Evolutionary conservation across 2,329 filamentous ascomycete genomes (phyloP), one percentile per base, ranked within the genome.

Genomic region (Colletotrichum lupini): DNA sequence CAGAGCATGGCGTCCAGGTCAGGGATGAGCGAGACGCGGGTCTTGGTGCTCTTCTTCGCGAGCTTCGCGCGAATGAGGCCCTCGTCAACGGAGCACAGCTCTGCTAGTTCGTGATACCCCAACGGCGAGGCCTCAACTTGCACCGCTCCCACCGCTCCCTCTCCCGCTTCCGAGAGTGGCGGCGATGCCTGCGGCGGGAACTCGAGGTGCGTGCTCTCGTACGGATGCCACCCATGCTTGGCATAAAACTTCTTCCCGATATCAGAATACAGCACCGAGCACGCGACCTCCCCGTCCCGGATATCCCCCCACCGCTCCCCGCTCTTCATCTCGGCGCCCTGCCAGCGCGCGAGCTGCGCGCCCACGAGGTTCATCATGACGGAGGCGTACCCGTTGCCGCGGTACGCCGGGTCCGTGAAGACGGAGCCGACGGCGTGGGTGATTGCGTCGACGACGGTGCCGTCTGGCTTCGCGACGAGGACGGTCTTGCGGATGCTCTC

Each of bases 201-300:
- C 37, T 88, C 86, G 56, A 97, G 86, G 80, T 98, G 95, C 1
- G 88, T 86, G 72, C 94, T 96, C 24, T 89, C 86, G 77, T 93
- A 95, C 0, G 91, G 87, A 61, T 90, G 87, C 95, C 95, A 98
- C 58, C 95, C 95, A 75, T 91, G 87, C 37, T 86, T 87, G 4
- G 92, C 89, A 83, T 98, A 98, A 82, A 95, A 98, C 52, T 85
- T 85, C 85, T 94, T 93, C 24, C 95, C 94, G 75, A 97, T 95
- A 78, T 97, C 94, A 9, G 95, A 97, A 82, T 92, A 98, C 9
- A 98, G 86, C 8, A 97, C 89, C 0, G 94, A 95, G 81, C 96
- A 97, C 16, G 82, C 75, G 80, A 87, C 79, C 79, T 81, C 76
- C 80, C 79, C 60, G 28, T 78, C 49, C 75, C 78, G 63, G 46